Evolutionary conservation across 108 stramenopile genomes (phyloP), one percentile per base, ranked within the genome.

Genomic region (Cyclotella kingstonii): DNA sequence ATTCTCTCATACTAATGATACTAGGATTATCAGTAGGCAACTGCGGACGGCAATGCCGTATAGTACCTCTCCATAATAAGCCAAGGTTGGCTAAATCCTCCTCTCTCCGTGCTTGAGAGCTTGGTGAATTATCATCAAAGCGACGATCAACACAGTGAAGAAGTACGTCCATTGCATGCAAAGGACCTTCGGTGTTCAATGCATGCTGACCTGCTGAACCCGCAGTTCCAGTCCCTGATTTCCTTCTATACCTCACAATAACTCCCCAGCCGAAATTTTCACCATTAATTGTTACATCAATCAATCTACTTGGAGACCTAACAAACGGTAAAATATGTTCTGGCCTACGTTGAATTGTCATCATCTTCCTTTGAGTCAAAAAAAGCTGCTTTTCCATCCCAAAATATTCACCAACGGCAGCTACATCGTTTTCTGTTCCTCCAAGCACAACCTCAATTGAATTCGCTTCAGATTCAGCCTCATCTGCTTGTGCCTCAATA

Each of bases 221-320:
- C 5, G 78, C 85, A 5, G 83, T 68, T 30, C 78, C 79, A 4
- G 75, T 83, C n/a, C 87, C 88, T 31, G 79, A 56, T 29, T 83
- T 87, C 52, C 81, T 78, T 65, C 79, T 82, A 61, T 79, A 89
- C 6, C 79, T 53, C 12, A 91, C 76, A 23, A 96, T 52, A 12
- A 89, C 81, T 49, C 89, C 96, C 93, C 94, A 99, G 19, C 93
- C 96, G 78, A 64, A 99, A 49, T 81, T 75, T 47, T 88, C 83
- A 17, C 79, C 83, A 34, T 90, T 85, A 41, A 93, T 88, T 21
- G 73, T 60, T 4, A 89, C 77, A 54, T 93, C 89, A 23, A 96
- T 64, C 17, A 98, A 67, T 15, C 97, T 79, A 10, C 95, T 94
- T 7, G 88, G 28, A 21, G 68, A 65, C 67, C 96, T 81, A 14